phyloP scores from a whole-genome alignment of 495 filamentous ascomycete genomes.

The Talaromyces stipitatus region DNA sequence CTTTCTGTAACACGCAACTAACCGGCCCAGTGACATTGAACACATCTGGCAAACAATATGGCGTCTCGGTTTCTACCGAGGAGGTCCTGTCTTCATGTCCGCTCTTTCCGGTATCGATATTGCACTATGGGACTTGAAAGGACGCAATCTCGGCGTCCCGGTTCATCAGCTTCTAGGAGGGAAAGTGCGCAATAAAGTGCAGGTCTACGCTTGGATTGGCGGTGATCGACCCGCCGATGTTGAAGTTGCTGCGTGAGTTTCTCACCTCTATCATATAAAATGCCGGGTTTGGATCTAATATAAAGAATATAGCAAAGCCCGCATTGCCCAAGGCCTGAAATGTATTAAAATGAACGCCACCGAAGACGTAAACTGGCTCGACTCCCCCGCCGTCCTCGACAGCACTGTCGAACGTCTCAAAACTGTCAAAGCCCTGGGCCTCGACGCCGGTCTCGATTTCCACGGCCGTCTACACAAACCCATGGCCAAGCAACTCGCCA shows the following conservation, averaged over 20 bases:
- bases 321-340: conserved; percentile 63
- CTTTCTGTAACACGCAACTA: not conserved
- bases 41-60: conserved; percentile 70
- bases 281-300: not conserved
- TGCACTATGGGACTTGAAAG: conserved; percentile 76
- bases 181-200: conserved; percentile 64
- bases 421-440: conserved; percentile 58
- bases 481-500: conserved; percentile 74
- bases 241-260: conserved; percentile 49
- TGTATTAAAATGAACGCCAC: conserved; percentile 80
- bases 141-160: conserved; percentile 53
- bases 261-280: not conserved
- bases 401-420: conserved; percentile 60
- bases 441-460: conserved; percentile 71
- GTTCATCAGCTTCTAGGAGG: conserved; percentile 70
- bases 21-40: conserved; percentile 60
- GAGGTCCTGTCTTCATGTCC: conserved; percentile 80
- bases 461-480: conserved; percentile 73
- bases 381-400: conserved; percentile 59
- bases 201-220: conserved; percentile 83
- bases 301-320: conserved; percentile 34
- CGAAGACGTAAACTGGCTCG: conserved; percentile 71
- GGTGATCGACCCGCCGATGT: conserved; percentile 73
- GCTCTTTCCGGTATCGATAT: conserved; percentile 76
- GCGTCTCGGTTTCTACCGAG: conserved; percentile 68